These are phyloP conservation scores for Pseudonitzschia multiseries DNA, from an alignment of 108 stramenopile species.

Conservation along the genomic window DNA sequence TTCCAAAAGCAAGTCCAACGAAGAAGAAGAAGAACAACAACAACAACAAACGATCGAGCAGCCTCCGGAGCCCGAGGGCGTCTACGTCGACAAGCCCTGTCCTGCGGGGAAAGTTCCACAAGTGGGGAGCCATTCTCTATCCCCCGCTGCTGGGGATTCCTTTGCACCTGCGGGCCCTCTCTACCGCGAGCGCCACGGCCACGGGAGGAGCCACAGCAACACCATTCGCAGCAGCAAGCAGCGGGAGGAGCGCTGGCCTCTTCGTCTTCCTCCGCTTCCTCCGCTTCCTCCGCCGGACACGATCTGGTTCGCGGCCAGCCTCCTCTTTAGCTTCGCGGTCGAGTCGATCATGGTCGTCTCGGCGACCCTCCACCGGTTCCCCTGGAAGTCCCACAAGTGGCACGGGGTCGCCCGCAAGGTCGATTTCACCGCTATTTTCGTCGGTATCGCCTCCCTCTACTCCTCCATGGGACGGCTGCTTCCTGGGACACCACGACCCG, in stretches of 20 bases:
- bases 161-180: not conserved
- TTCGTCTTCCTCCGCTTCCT: not conserved
- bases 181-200: not conserved
- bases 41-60: no score
- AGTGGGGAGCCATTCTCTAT: slow-evolving; percentile 4
- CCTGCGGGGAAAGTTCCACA: slow-evolving; percentile 1
- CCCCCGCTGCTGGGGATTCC: slow-evolving; percentile 2
- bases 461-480: slow-evolving; percentile 1
- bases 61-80: not conserved
- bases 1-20: no score
- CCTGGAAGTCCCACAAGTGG: not conserved
- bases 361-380: slow-evolving; percentile 4
- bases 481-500: not conserved
- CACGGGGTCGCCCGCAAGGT: not conserved
- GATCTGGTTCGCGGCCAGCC: not conserved
- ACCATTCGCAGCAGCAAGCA: no score
- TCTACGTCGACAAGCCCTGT: slow-evolving; percentile 8
- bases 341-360: slow-evolving; percentile 7
- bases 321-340: slow-evolving; percentile 1
- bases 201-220: not conserved
- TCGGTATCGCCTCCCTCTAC: slow-evolving; percentile 12
- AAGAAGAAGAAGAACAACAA: no score
- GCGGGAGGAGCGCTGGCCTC: not conserved
- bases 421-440: slow-evolving; percentile 8
- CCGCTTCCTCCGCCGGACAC: not conserved